Conservation (phyloP, 495 filamentous ascomycete genomes). For the Tuber microsphaerosporum region DNA sequence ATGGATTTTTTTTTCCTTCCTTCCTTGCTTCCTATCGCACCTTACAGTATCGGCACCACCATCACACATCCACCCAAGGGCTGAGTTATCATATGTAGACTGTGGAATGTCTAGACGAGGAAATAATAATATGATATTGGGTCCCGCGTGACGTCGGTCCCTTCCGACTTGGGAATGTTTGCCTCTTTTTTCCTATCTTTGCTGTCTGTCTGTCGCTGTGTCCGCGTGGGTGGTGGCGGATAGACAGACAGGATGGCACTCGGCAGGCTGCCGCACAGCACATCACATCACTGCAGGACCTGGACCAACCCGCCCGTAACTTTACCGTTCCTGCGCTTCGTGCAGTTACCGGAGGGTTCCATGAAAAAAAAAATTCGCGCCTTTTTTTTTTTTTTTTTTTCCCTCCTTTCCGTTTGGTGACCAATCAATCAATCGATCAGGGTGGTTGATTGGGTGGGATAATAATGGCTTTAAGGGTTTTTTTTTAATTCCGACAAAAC, state of each 20-base stretch:
- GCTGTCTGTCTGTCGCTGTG: too few relatives aligned
- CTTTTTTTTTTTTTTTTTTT: too few relatives aligned
- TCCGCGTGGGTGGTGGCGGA: not conserved
- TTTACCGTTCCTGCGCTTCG: not conserved
- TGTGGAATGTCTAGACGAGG: not conserved
- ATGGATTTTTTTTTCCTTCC: not conserved
- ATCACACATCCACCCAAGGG: too few relatives aligned
- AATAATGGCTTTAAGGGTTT: too few relatives aligned
- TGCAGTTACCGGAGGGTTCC: too few relatives aligned
- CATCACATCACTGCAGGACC: slow-evolving; percentile 4
- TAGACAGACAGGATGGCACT: not conserved
- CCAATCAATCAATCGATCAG: too few relatives aligned
- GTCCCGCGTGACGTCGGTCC: not conserved
- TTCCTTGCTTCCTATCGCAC: not conserved
- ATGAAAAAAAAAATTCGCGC: too few relatives aligned
- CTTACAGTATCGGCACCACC: not conserved
- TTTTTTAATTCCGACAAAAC: too few relatives aligned
- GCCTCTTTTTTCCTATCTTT: not conserved
- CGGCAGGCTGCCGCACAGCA: not conserved
- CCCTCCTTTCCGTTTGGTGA: too few relatives aligned
- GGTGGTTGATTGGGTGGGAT: too few relatives aligned
- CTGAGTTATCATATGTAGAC: not conserved
- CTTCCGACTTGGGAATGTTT: not conserved
- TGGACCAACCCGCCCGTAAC: not conserved
- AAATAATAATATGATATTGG: not conserved